A percentile compares a stretch with the other conserved stretches of the same genome.
These are phyloP conservation scores for Hippophae gyantsensis DNA, from an alignment of 306 rosid genomes.

Conservation along the genomic window DNA sequence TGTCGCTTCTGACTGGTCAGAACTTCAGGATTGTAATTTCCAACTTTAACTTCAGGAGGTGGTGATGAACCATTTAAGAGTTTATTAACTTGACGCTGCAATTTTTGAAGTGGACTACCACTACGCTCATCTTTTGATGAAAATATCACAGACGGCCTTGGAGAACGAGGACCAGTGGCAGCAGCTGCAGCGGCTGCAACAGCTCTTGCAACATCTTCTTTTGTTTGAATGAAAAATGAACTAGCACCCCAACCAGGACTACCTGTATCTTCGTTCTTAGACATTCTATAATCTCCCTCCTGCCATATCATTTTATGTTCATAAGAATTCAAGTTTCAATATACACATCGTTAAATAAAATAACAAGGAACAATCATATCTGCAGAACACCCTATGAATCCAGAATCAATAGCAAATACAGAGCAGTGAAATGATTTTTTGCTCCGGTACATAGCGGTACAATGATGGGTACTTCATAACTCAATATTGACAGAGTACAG, in stretches of 20 bases:
- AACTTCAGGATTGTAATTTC: slow-evolving; percentile 76
- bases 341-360: not conserved
- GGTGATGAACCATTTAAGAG: slow-evolving; percentile 68
- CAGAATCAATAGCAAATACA: not conserved
- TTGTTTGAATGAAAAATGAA: slow-evolving; percentile 62
- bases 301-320: slow-evolving; percentile 10
- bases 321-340: slow-evolving; percentile 2
- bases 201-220: slow-evolving; percentile 78
- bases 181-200: slow-evolving; percentile 56
- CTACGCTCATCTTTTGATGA: slow-evolving; percentile 55
- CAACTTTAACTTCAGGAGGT: slow-evolving; percentile 49
- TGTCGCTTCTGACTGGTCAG: slow-evolving; percentile 83
- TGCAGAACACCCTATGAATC: not conserved
- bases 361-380: not conserved
- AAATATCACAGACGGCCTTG: slow-evolving; percentile 69
- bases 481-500: too few relatives aligned
- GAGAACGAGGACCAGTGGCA: slow-evolving; percentile 51
- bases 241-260: slow-evolving; percentile 71
- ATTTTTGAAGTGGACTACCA: slow-evolving; percentile 60
- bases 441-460: too few relatives aligned
- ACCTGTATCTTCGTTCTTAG: slow-evolving; percentile 50
- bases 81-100: slow-evolving; percentile 60
- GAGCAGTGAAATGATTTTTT: too few relatives aligned
- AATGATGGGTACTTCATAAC: too few relatives aligned
- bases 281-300: slow-evolving; percentile 30